Conservation (phyloP, 257 asterid genomes). For the Gentiana dahurica region DNA sequence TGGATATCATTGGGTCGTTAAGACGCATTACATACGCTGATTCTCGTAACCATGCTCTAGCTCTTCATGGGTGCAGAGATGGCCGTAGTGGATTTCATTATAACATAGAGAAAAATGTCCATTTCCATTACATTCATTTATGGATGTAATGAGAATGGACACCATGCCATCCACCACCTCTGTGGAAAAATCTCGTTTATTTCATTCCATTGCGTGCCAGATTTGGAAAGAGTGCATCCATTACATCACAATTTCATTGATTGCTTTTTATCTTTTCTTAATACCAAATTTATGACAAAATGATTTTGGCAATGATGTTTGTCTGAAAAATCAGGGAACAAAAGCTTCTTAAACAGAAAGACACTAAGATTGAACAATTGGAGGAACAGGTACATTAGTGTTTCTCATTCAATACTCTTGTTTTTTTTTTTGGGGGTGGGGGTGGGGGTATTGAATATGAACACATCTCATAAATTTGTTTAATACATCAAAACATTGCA, state of each 20-base stretch:
- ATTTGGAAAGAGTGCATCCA: no score
- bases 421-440: not conserved
- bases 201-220: not conserved
- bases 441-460: no score
- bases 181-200: not conserved
- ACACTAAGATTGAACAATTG: constrained; percentile 52
- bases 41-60: no score
- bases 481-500: constrained; percentile 20
- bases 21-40: no score
- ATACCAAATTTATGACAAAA: not conserved
- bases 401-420: not conserved
- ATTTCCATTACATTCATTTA: no score
- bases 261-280: not conserved
- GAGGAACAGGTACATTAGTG: constrained; percentile 55
- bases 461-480: constrained; percentile 9
- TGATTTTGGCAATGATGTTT: not conserved
- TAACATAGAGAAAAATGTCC: no score
- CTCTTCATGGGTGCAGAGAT: no score
- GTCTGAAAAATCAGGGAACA: constrained; percentile 39
- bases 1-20: no score
- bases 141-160: no score
- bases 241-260: not conserved
- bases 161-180: no score
- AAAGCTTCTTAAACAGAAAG: constrained; percentile 32
- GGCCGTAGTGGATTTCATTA: no score